Evolutionary conservation across 306 rosid species (phyloP), one percentile per base, ranked within the genome.

Genomic region (Aeschynomene evenia): DNA sequence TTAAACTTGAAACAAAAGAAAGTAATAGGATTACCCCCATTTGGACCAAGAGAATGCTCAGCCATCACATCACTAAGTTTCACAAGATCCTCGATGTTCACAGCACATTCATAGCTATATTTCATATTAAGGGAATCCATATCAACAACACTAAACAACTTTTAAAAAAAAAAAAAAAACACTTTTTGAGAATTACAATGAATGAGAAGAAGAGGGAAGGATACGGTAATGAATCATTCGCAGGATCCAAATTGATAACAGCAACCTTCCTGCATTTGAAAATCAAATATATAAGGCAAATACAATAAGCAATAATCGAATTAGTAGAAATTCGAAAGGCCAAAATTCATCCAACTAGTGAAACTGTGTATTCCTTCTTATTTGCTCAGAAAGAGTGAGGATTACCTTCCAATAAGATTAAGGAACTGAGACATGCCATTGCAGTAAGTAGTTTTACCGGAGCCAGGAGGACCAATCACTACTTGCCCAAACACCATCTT

Each of bases 401-500:
- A 36, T 71, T 24, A 90, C 98, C 98, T 90, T 82, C 98, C 98
- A 31, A 93, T 93, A 43, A 93, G 94, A 45, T 64, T 40, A 54
- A 94, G 93, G 74, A 88, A 94, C 74, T 94, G 98, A 63, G 98
- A 90, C 98, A 94, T 87, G 75, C 98, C 98, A 64, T 94, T 94
- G 80, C 98, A 94, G 80, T 90, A 94, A n/a, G 98, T 94, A 43
- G 98, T 88, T 82, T 94, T 93, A n/a, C 98, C 98, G n/a, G 97
- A 88, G 24, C 98, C 97, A 50, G 98, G 98, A 26, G 97, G 98
- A 70, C 98, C 98, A 40, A 90, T 77, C 37, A 90, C 98, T 54
- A 94, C 80, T 89, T 93, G 98, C 68, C 78, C 82, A 61, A 76
- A 60, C 58, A 73, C 84, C 82, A 82, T 77, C 16, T 83, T 19